phyloP scores from a whole-genome alignment of 352 stramenopile species.

The Thalassiosira mediterranea region DNA sequence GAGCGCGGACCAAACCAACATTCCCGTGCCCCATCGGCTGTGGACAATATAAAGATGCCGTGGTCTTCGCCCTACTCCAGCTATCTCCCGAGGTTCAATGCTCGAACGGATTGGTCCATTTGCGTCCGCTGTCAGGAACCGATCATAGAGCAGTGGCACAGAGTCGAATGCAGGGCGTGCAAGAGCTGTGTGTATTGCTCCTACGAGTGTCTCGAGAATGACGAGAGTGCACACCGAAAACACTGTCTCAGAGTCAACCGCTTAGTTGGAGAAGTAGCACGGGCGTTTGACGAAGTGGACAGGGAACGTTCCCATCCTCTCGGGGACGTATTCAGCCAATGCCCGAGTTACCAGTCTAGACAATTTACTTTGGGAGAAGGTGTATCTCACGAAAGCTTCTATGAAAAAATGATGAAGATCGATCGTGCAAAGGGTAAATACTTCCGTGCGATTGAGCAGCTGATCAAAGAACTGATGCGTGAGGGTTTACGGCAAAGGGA shows the following conservation, averaged over 20 bases:
- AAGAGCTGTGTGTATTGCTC: not conserved
- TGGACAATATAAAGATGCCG: no score
- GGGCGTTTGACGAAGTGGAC: not conserved
- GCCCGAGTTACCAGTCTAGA: not conserved
- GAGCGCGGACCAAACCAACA: no score
- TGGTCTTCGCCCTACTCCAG: no score
- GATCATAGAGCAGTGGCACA: no score
- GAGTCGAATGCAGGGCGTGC: no score
- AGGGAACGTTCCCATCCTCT: not conserved
- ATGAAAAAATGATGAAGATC: not conserved
- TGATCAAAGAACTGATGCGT: conserved; percentile 20
- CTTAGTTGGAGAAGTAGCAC: not conserved
- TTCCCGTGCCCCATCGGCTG: no score
- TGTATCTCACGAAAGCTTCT: no score
- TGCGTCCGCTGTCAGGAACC: no score
- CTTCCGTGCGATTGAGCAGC: not conserved
- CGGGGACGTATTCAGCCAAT: not conserved
- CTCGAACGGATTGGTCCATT: no score
- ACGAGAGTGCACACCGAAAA: no score
- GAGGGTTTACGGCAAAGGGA: not conserved
- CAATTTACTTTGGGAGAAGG: no score
- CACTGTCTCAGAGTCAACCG: not conserved
- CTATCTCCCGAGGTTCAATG: no score
- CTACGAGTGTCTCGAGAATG: not conserved
- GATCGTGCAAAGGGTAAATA: conserved; percentile 10